Conservation (phyloP, 192 early-diverging fungal species). For the Backusella tuberculispora region DNA sequence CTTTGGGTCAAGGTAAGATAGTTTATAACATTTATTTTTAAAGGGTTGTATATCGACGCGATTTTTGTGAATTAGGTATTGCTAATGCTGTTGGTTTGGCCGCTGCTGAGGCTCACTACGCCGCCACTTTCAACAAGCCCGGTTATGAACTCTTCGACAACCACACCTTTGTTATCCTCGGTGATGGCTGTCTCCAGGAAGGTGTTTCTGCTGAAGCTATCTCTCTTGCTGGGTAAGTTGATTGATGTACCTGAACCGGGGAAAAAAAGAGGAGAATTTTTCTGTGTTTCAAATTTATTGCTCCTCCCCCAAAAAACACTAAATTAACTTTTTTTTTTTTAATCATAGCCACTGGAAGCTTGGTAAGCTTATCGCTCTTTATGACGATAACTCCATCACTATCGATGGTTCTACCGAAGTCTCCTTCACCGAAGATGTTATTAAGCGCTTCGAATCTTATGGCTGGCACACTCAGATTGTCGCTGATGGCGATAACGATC, state of each 20-base stretch:
- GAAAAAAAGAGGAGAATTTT: constrained; percentile 3
- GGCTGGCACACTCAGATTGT: constrained; percentile 89
- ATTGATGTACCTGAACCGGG: not conserved
- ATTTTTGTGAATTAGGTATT: constrained; percentile 59
- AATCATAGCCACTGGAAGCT: constrained; percentile 74
- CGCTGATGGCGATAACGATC: constrained; percentile 79
- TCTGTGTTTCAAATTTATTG: constrained; percentile 17
- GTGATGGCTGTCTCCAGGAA: constrained; percentile 99
- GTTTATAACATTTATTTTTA: not conserved
- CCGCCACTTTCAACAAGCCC: constrained; percentile 90
- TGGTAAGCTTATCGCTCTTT: constrained; percentile 92
- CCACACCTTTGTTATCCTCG: constrained; percentile 80
- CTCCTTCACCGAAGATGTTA: constrained; percentile 94
- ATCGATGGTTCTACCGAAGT: constrained; percentile 87
- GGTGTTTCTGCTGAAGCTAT: constrained; percentile 91
- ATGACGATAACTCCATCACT: constrained; percentile 96
- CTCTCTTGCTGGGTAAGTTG: constrained; percentile 84
- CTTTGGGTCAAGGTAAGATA: constrained; percentile 82
- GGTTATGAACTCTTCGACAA: constrained; percentile 87
- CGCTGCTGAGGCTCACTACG: constrained; percentile 82
- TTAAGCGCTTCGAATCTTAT: constrained; percentile 87
- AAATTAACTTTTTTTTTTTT: constrained; percentile 8
- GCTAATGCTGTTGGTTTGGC: constrained; percentile 93
- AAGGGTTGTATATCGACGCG: not conserved
- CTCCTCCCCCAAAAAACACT: constrained; percentile 7